A percentile compares a stretch with the other conserved stretches of the same genome.
These are phyloP conservation scores for Barnettozyma hawaiiensis DNA, from an alignment of 1,139 yeast species.

Conservation along the genomic window DNA sequence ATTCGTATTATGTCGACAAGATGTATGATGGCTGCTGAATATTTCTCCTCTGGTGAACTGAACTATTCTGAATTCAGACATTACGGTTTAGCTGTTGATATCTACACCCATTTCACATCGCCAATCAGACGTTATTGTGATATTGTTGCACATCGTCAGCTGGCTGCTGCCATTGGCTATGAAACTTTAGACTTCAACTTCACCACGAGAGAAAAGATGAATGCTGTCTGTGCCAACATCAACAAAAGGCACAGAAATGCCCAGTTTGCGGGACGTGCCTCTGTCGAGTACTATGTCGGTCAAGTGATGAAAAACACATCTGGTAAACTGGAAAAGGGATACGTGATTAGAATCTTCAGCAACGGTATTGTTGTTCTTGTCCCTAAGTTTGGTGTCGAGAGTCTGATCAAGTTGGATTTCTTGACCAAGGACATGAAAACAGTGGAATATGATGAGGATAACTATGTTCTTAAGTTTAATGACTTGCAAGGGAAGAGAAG, in stretches of 20 bases:
- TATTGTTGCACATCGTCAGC: slow-evolving; percentile 92
- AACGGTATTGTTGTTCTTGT: slow-evolving; percentile 94
- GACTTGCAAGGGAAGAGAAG: slow-evolving; percentile 38
- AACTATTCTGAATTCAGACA: slow-evolving; percentile 94
- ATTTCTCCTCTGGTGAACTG: slow-evolving; percentile 88
- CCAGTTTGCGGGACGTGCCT: slow-evolving; percentile 97
- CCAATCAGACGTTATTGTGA: slow-evolving; percentile 99
- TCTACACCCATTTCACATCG: slow-evolving; percentile 96
- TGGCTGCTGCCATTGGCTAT: slow-evolving; percentile 95
- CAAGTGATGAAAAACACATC: slow-evolving; percentile 76
- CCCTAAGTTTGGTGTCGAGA: slow-evolving; percentile 97
- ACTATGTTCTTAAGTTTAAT: slow-evolving; percentile 58
- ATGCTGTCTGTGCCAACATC: slow-evolving; percentile 79
- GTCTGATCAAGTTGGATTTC: slow-evolving; percentile 76
- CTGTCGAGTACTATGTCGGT: slow-evolving; percentile 96
- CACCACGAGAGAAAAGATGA: slow-evolving; percentile 88
- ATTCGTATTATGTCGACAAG: slow-evolving; percentile 96
- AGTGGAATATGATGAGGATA: slow-evolving; percentile 73
- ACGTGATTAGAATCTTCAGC: slow-evolving; percentile 84
- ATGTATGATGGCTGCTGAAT: slow-evolving; percentile 99
- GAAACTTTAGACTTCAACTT: slow-evolving; percentile 78
- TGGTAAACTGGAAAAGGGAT: slow-evolving; percentile 73
- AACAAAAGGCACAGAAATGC: slow-evolving; percentile 96
- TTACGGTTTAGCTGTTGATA: slow-evolving; percentile 95
- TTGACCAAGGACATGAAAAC: slow-evolving; percentile 57